A percentile compares a stretch with the other conserved stretches of the same genome.
Conservation (phyloP, 2,329 filamentous ascomycete genomes). For the Beauveria australis region DNA sequence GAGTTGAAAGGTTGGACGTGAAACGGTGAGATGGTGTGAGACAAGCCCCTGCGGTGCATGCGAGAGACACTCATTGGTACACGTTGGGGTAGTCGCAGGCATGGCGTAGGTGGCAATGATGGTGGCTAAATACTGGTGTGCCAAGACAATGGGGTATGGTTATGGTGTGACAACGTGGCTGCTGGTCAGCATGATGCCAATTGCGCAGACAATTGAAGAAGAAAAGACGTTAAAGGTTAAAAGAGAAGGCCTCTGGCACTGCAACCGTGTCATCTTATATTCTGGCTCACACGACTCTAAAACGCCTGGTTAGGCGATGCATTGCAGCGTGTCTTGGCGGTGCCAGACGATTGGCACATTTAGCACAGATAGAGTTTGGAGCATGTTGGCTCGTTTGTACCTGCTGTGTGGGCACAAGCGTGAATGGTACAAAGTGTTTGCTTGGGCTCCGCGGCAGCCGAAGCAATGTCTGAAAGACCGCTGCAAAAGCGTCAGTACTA, state of each 20-base stretch:
- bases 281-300: background rate
- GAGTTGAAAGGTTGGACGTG: background rate
- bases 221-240: background rate
- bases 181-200: background rate
- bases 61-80: conserved; percentile 2
- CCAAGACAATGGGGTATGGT: background rate
- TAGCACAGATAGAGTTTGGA: background rate
- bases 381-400: background rate
- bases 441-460: conserved; percentile 4
- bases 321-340: conserved; percentile 9
- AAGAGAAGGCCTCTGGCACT: background rate
- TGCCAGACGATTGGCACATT: conserved; percentile 6
- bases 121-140: background rate
- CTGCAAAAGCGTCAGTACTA: too few species aligned
- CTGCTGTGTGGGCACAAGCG: background rate
- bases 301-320: background rate
- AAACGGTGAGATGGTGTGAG: conserved; percentile 3
- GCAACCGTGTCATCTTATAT: background rate
- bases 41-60: background rate
- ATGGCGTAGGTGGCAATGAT: conserved; percentile 4
- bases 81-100: background rate
- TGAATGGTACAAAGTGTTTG: background rate
- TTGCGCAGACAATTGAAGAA: background rate
- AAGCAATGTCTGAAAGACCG: background rate
- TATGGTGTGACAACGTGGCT: background rate